Percentiles rank a stretch among this genome's conserved stretches.
phyloP scores from a whole-genome alignment of 768 basidiomycete genomes.

The Russula griseocarnosa region DNA sequence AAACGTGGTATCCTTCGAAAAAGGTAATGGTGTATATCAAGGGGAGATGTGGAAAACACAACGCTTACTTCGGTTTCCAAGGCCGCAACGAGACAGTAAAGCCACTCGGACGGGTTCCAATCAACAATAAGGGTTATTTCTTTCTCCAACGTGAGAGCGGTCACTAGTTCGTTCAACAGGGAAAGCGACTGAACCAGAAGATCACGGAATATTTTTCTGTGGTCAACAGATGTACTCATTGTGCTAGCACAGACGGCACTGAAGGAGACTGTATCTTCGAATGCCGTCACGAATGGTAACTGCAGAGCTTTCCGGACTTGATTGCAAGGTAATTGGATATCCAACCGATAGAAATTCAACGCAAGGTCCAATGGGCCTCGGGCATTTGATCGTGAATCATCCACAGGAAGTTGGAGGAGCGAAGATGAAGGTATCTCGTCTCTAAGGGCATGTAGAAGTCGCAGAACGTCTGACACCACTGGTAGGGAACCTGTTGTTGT shows the following conservation, averaged over 20 bases:
- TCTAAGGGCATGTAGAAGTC: conserved; percentile 16
- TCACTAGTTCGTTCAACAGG: conserved; percentile 49
- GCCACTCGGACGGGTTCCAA: conserved; percentile 69
- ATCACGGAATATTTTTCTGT: conserved; percentile 42
- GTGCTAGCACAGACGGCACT: conserved; percentile 42
- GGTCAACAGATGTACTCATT: conserved; percentile 29
- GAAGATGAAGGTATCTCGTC: conserved; percentile 20
- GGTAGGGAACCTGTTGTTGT: conserved; percentile 9
- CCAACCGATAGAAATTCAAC: conserved; percentile 52
- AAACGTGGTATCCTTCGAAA: conserved; percentile 25
- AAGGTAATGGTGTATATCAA: background rate
- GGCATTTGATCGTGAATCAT: conserved; percentile 2
- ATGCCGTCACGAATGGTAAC: conserved; percentile 53
- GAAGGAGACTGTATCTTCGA: conserved; percentile 52
- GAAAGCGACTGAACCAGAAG: conserved; percentile 50
- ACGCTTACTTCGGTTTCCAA: conserved; percentile 53
- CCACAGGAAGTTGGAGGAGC: conserved; percentile 8
- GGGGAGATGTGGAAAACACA: background rate
- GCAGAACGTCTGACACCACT: conserved; percentile 15
- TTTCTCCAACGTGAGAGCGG: conserved; percentile 38
- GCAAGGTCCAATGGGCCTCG: conserved; percentile 22
- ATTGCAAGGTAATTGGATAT: conserved; percentile 7
- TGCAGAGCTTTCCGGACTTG: conserved; percentile 30
- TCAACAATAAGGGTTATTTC: conserved; percentile 38
- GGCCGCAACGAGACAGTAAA: conserved; percentile 47